Base-by-base conservation (phyloP, 306 rosid genomes). In the Dryas alaskensis region DNA sequence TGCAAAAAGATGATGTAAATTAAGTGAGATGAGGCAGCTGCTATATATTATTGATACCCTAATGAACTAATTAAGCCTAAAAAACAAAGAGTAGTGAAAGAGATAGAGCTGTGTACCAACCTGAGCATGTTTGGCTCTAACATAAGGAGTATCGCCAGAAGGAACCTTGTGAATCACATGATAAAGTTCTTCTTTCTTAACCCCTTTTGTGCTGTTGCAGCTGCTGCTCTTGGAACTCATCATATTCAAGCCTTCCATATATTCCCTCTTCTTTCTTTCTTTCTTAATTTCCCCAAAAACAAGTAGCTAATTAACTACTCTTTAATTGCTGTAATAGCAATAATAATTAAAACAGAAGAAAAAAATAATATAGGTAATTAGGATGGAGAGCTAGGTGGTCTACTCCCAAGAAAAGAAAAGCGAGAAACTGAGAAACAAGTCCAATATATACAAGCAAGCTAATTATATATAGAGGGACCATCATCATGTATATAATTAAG, bases 121-220 rank as follows among this genome's bases (percentile, higher is more conserved):
- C 96, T 93, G 98, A 47, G 98, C 98, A 81, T 93, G 93, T 59
- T 91, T 93, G 67, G 97, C 97, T 83, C 86, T 84, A 37, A 89
- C 97, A 91, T 93, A 93, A 67, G 96, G 98, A 60, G 61, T 77
- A 80, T 93, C 96, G 10, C 97, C 97, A 50, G 76, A 78, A 73
- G 97, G 97, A 7, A 89, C 89, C 81, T 93, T 93, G 62, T 91
- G 96, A 79, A 89, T 77, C 27, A 89, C 89, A 91, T 93, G 98
- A 73, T 84, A 93, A 7, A 85, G 81, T 10, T 91, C 94, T 13
- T 91, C 91, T 70, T 83, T 88, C 45, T 75, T 83, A 31, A 31
- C 37, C 69, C 86, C 93, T 17, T 75, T 79, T 14, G 79, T 31
- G 27, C 67, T 61, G n/a, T 8, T 67, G 59, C 70, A 77, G 55